Conservation (phyloP, 495 filamentous ascomycete genomes). For the Filosporella fistucella region DNA sequence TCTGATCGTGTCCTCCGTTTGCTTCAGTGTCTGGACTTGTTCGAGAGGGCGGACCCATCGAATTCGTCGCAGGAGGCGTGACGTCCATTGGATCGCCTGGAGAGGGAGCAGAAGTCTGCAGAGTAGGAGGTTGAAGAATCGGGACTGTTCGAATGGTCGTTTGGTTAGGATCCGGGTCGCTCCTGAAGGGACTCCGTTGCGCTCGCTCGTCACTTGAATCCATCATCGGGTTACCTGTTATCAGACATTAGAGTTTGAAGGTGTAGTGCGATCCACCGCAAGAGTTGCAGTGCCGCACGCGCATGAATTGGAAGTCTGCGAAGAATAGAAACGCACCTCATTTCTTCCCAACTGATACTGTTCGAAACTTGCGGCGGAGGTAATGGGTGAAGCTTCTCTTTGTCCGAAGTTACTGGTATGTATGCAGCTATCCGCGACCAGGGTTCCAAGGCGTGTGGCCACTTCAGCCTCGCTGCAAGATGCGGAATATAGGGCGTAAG, state of each 20-base stretch:
- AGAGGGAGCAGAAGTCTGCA: conserved; percentile 19
- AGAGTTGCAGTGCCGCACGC: neutral
- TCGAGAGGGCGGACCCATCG: conserved; percentile 23
- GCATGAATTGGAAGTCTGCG: conserved; percentile 3
- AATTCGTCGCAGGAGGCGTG: conserved; percentile 15
- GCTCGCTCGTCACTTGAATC: conserved; percentile 20
- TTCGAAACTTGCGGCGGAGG: conserved; percentile 4
- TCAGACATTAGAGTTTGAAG: conserved; percentile 1
- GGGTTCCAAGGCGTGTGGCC: conserved; percentile 7
- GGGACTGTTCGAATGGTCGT: conserved; percentile 20
- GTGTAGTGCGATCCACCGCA: neutral
- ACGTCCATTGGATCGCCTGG: conserved; percentile 27
- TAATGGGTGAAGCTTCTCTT: conserved; percentile 14
- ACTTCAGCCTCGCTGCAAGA: conserved; percentile 22
- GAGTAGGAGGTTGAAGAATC: conserved; percentile 19
- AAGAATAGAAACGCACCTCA: conserved; percentile 19
- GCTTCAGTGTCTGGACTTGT: conserved; percentile 24
- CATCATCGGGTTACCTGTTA: conserved; percentile 22
- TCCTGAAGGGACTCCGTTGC: conserved; percentile 22
- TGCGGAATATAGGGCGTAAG: neutral
- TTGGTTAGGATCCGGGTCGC: conserved; percentile 16
- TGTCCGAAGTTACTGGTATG: conserved; percentile 8
- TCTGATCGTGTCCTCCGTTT: conserved; percentile 27
- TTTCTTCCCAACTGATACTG: conserved; percentile 16
- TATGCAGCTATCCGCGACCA: conserved; percentile 17